A percentile compares a stretch with the other conserved stretches of the same genome.
phyloP scores from a whole-genome alignment of 257 asterid species.

The Ligustrum vulgare region DNA sequence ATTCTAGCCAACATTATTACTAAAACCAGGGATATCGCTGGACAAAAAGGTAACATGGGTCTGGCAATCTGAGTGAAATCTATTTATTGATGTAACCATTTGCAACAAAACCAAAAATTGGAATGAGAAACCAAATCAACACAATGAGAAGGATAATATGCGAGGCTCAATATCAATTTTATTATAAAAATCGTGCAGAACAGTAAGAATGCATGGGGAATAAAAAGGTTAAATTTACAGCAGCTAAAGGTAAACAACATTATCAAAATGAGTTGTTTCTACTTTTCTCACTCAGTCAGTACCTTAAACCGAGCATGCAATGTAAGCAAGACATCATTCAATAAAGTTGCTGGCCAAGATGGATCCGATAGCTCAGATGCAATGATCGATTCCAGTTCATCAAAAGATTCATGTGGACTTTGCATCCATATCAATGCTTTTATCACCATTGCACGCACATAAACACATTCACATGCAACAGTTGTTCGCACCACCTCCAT shows the following conservation, averaged over 20 bases:
- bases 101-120: background rate
- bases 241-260: background rate
- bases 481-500: constrained; percentile 99
- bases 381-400: constrained; percentile 89
- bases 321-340: constrained; percentile 86
- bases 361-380: constrained; percentile 98
- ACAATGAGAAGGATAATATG: background rate
- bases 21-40: background rate
- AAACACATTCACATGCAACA: constrained; percentile 98
- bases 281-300: constrained; percentile 19
- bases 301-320: constrained; percentile 99
- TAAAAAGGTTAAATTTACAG: background rate
- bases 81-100: background rate
- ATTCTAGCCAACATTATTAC: background rate
- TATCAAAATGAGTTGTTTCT: background rate
- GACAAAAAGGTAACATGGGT: background rate
- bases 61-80: background rate
- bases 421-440: constrained; percentile 99
- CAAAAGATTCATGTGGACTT: constrained; percentile 95
- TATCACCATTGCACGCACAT: constrained; percentile 97
- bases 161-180: background rate
- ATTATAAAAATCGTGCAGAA: background rate
- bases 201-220: background rate
- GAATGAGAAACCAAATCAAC: background rate
- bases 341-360: constrained; percentile 86